Conservation (phyloP, 2,329 filamentous ascomycete genomes). For the Pseudogymnoascus sp. region DNA sequence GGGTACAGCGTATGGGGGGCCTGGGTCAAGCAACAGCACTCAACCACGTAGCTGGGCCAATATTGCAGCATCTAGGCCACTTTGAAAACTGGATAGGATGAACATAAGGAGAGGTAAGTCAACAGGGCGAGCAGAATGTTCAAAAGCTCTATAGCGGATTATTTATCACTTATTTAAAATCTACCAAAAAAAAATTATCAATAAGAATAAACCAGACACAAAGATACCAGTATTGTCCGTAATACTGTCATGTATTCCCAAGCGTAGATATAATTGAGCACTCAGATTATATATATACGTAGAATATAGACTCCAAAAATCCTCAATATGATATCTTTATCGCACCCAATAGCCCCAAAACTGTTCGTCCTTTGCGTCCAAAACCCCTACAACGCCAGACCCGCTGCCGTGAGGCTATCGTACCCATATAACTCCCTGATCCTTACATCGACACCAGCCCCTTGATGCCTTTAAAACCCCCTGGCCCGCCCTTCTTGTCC, state of each 20-base stretch:
- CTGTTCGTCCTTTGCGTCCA: neutral
- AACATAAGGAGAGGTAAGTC: neutral
- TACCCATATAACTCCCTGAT: neutral
- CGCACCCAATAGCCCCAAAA: neutral
- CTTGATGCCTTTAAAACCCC: conserved; percentile 36
- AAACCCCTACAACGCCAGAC: neutral
- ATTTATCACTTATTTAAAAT: neutral
- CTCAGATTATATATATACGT: neutral
- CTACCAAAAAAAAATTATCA: neutral
- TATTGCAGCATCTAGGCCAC: neutral
- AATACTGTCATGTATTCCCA: neutral
- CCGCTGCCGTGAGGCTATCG: conserved; percentile 2
- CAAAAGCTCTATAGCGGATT: neutral
- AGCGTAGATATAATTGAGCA: neutral
- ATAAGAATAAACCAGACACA: too few species aligned
- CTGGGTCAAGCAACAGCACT: neutral
- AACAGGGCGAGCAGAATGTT: neutral
- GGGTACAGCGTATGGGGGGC: neutral
- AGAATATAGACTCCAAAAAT: neutral
- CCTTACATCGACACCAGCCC: conserved; percentile 15
- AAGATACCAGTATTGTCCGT: neutral
- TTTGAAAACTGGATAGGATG: neutral
- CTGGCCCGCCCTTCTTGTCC: conserved; percentile 35
- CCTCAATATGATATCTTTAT: neutral
- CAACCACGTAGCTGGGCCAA: neutral